Percentiles rank a stretch among this genome's conserved stretches.
Conservation (phyloP, 2,329 filamentous ascomycete species). For the Paraconiothyrium brasiliense region DNA sequence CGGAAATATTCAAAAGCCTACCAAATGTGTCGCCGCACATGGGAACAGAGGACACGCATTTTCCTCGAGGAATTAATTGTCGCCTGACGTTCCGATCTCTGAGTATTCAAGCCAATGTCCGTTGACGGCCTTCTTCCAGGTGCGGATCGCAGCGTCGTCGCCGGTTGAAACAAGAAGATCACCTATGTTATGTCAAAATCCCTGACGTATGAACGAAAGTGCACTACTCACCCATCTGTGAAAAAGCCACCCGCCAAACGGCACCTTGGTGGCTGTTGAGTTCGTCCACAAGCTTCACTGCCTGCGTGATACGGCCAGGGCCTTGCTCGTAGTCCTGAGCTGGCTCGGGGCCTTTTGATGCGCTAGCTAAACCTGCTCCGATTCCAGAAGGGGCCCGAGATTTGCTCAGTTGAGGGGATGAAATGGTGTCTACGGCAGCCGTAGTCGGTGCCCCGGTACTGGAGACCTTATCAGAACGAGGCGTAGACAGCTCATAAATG, state of each 20-base stretch:
- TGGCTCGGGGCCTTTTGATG: slow-evolving; percentile 55
- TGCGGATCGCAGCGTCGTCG: slow-evolving; percentile 71
- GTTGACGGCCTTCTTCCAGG: slow-evolving; percentile 61
- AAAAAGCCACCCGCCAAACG: slow-evolving; percentile 79
- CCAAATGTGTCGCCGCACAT: background rate
- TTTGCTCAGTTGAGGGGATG: slow-evolving; percentile 35
- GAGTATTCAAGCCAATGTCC: slow-evolving; percentile 60
- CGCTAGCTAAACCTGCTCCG: slow-evolving; percentile 61
- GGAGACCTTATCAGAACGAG: slow-evolving; percentile 55
- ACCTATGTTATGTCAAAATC: slow-evolving; percentile 60
- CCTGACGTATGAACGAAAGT: background rate
- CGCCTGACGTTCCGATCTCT: slow-evolving; percentile 55
- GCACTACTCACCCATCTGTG: slow-evolving; percentile 53
- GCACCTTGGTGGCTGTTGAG: slow-evolving; percentile 74
- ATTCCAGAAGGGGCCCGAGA: slow-evolving; percentile 59
- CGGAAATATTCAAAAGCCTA: slow-evolving; percentile 27
- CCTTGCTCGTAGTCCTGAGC: slow-evolving; percentile 65
- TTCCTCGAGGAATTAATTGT: slow-evolving; percentile 27
- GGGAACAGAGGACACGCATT: background rate
- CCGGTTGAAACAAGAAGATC: slow-evolving; percentile 79
- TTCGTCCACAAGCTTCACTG: slow-evolving; percentile 69
- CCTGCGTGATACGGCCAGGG: slow-evolving; percentile 73
- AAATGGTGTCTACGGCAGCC: slow-evolving; percentile 28
- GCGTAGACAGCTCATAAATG: slow-evolving; percentile 82
- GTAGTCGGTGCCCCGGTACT: slow-evolving; percentile 31